Base-by-base conservation (phyloP, 192 early-diverging fungal species). In the Gigaspora rosea region DNA sequence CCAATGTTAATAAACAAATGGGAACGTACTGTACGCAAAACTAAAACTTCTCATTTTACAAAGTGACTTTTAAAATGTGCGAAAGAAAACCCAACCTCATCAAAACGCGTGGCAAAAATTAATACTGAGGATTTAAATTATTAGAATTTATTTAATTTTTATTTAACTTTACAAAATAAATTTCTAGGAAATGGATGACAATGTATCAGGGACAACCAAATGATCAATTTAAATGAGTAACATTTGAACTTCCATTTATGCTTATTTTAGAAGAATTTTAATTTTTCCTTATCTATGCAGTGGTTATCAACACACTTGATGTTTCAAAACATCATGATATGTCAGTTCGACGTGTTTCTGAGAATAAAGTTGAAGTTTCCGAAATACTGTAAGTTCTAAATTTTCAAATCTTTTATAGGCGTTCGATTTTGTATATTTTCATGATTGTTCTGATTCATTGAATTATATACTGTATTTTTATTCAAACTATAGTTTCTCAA, bases 351-450 rank as follows among this genome's bases (percentile, higher is more conserved):
- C 4, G 32, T 11, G 33, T 57, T 64, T 58, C 7, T 50, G 47
- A 49, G 20, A 64, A 75, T 75, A 61, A 54, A 12, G 64, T 75
- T 47, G 63, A 59, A 32, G 58, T 49, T 64, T 6, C 56, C 32
- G 58, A 75, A 75, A 59, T 75, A 64, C 35, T 75, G 73, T 75
- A 75, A 63, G 58, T 75, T 58, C n/a, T 75, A 59, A 59, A 64
- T 51, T 73, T 18, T 6, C 51, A 61, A 59, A 75, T 64, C n/a
- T 47, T 64, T 75, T 73, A 73, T 68, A 48, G 36, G 5, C 41
- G 16, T 68, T 68, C 48, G 41, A 68, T 67, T 67, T 3, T 68
- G 41, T 8, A 54, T 54, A 8, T 54, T 54, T 8, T 54, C 51
- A 54, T 54, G 16, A 50, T 54, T 54, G 51, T 54, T 54, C 2